Evolutionary conservation across 352 stramenopile genomes (phyloP), one percentile per base, ranked within the genome.

Genomic region (Phytophthora hibernalis): DNA sequence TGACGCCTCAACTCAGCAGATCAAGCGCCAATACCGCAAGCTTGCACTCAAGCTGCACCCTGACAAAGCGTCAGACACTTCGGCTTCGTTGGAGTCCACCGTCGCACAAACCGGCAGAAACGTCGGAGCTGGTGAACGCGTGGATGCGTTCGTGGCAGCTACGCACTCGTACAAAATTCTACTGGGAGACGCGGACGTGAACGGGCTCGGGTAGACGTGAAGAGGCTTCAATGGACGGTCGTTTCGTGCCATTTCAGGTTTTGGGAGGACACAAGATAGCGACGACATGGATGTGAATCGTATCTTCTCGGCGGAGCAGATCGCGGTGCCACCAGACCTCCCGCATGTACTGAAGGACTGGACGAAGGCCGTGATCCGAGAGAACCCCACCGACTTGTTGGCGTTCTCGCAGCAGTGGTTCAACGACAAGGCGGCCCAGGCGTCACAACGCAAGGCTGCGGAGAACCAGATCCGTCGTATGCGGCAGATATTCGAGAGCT

Each of bases 261-360:
- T 44, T 16, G 30, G 10, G 33, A 40, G 6, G 33, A 31, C 10
- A 53, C 26, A 26, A 54, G 58, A 43, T 5, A 20, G 7, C 18
- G 16, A 42, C 37, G 50, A 37, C 9, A 97, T 97, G 91, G 90
- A 98, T 60, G 87, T 95, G 72, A 97, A 97, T 64, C 86, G 91
- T 50, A 97, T 98, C 48, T 98, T 97, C 65, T 93, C 80, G 44
- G 91, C 91, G 9, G 91, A 98, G 74, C 92, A 98, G 67, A 97
- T 97, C 64, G 87, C 82, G 0, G 90, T 97, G 69, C 85, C 89
- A 9, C 79, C 89, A 0, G 92, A 97, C 38, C 77, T 98, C 12
- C 90, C 91, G 24, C 66, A 80, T 6, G 78, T 97, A 48, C 72
- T 97, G 33, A 97, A 97, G 65, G 88, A 97, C 58, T 97, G 91